Evolutionary conservation across 495 filamentous ascomycete species (phyloP), one percentile per base, ranked within the genome.

Genomic region (Podospora tetraspora): DNA sequence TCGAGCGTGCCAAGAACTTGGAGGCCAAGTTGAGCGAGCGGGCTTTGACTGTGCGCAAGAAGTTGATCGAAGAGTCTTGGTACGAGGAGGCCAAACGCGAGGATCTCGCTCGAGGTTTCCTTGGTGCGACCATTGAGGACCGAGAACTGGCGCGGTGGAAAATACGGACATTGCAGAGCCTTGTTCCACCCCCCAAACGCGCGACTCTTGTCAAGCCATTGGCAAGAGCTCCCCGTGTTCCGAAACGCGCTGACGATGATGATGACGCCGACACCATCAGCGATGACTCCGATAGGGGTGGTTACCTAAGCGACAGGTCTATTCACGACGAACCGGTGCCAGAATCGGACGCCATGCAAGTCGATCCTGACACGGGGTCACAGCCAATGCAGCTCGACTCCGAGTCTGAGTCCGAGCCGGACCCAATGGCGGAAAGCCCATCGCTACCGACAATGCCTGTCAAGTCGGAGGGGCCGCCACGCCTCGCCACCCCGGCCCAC

Each of bases 111-210:
- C 71, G 73, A n/a, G 82, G 27, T 19, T 32, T 78, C 57, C 74
- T 96, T 75, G 85, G 92, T 59, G 71, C 74, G 4, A 91, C 81
- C 7, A 75, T 97, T n/a, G 84, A 82, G 29, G 81, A 88, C 37
- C 84, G 80, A 11, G 84, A 85, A 73, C 75, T 85, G 24, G 69
- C 79, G 8, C 74, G 72, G 25, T 92, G 87, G 86, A 82, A 79
- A 61, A 78, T 89, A 21, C 72, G 70, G 3, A 59, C 89, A 1
- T 79, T 92, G 23, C 74, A 82, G 65, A 78, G 78, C 24, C 76
- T 81, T 2, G 71, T 64, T 5, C 81, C 80, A 59, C 90, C 90
- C 0, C 80, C 82, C 19, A n/a, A 8, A 12, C 43, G 16, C 6
- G 43, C 43, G 43, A 52, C 43, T 52, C 43, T 52, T 52, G 6